phyloP scores from a whole-genome alignment of 129 eudicot species.

The Logfia minima region DNA sequence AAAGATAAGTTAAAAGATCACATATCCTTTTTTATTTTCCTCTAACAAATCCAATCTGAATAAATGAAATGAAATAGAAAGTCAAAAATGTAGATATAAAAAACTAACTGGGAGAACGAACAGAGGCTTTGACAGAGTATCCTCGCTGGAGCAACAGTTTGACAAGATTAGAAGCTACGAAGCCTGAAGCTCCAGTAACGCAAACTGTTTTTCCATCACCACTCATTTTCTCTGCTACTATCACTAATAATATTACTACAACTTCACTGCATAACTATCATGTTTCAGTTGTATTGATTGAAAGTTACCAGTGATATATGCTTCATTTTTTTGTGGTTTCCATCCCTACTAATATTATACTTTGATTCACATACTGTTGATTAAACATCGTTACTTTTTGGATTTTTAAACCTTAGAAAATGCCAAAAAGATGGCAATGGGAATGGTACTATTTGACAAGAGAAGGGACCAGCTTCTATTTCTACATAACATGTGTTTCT shows the following conservation, averaged over 20 bases:
- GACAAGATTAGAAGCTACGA: constrained; percentile 44
- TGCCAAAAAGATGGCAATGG: neutral
- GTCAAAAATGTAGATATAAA: neutral
- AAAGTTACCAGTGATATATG: neutral
- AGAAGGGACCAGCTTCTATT: neutral
- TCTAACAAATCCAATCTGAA: neutral
- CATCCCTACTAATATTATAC: constrained; percentile 3
- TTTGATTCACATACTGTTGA: neutral
- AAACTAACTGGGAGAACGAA: constrained; percentile 39
- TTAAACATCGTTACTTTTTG: neutral
- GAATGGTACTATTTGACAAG: neutral
- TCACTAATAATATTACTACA: neutral
- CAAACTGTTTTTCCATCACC: constrained; percentile 44
- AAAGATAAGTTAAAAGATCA: no score
- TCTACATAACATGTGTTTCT: neutral
- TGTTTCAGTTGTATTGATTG: neutral
- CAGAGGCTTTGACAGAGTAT: constrained; percentile 47
- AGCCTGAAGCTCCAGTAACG: constrained; percentile 51
- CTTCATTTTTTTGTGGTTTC: constrained; percentile 8
- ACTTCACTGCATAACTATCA: neutral
- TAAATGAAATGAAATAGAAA: neutral
- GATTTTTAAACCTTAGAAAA: neutral
- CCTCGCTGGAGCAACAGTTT: constrained; percentile 43
- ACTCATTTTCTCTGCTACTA: constrained; percentile 20
- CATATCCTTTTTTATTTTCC: no score